Evolutionary conservation across 2,329 filamentous ascomycete species (phyloP).

Genomic region (Hymenoscyphus repandus): DNA sequence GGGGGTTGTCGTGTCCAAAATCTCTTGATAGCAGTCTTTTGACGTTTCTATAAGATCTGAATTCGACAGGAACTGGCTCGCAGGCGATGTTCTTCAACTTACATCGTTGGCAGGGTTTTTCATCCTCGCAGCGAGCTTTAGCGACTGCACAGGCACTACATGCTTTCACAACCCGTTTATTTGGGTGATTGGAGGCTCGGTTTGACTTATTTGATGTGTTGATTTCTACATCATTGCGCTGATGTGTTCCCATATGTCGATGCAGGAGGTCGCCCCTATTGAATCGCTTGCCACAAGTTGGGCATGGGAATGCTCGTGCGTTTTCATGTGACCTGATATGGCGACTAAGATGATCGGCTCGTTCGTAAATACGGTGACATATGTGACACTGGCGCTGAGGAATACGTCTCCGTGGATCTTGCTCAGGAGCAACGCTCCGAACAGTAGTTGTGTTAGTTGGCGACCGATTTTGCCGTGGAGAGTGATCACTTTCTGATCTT

Average conservation of each 20-base stretch:
- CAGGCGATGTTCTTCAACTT: neutral
- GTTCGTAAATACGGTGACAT: neutral
- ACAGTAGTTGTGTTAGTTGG: too few species aligned
- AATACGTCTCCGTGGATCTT: too few species aligned
- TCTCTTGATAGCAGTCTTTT: too few species aligned
- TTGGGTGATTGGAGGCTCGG: neutral
- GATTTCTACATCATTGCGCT: too few species aligned
- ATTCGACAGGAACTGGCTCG: neutral
- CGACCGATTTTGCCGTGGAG: too few species aligned
- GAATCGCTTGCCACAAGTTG: neutral
- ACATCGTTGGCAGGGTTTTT: neutral
- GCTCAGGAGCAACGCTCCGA: too few species aligned
- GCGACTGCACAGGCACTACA: neutral
- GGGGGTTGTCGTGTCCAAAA: too few species aligned
- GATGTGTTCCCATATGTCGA: neutral
- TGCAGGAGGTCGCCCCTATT: neutral
- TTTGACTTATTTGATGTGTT: neutral
- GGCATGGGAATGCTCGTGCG: neutral
- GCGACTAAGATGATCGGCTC: neutral
- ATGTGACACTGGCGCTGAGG: slow-evolving; percentile 5
- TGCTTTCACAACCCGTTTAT: neutral
- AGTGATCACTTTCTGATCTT: too few species aligned
- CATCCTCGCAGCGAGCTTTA: neutral
- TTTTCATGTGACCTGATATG: neutral
- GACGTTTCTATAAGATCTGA: too few species aligned